phyloP scores from a whole-genome alignment of 306 rosid species.

The Trifolium pratense region DNA sequence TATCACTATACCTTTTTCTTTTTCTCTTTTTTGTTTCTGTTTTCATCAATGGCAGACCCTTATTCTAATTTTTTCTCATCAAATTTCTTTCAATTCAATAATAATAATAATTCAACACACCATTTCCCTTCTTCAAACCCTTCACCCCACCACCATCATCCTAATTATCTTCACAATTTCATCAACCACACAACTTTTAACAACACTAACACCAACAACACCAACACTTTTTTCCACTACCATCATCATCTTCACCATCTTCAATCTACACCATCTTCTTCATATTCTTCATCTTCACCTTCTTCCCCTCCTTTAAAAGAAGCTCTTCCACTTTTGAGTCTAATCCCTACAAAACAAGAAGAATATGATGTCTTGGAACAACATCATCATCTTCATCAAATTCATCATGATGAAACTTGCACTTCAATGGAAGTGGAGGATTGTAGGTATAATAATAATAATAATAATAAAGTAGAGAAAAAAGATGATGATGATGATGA shows the following conservation, averaged over 20 bases:
- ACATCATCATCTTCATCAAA: neutral
- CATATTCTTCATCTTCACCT: constrained; percentile 38
- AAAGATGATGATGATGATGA: neutral
- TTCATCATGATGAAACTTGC: neutral
- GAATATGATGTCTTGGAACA: constrained; percentile 20
- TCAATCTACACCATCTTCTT: neutral
- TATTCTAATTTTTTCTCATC: constrained; percentile 49
- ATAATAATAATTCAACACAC: constrained; percentile 7
- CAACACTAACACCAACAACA: constrained; percentile 18
- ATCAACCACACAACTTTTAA: constrained; percentile 6
- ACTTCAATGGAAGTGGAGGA: constrained; percentile 54
- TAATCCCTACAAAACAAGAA: constrained; percentile 56
- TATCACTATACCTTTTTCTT: neutral
- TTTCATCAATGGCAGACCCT: constrained; percentile 51
- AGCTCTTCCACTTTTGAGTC: constrained; percentile 75
- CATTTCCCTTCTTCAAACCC: constrained; percentile 40
- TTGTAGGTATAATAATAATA: no score
- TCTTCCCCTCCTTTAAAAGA: constrained; percentile 84
- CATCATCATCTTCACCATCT: constrained; percentile 11
- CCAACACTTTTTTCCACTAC: constrained; percentile 29
- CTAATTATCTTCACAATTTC: constrained; percentile 39
- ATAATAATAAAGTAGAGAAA: constrained; percentile 22
- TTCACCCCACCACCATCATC: constrained; percentile 10
- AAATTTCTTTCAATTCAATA: constrained; percentile 46
- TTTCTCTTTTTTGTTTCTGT: neutral